Base-by-base conservation (phyloP, 805 yeast species). In the Nakazawaea sp. region DNA sequence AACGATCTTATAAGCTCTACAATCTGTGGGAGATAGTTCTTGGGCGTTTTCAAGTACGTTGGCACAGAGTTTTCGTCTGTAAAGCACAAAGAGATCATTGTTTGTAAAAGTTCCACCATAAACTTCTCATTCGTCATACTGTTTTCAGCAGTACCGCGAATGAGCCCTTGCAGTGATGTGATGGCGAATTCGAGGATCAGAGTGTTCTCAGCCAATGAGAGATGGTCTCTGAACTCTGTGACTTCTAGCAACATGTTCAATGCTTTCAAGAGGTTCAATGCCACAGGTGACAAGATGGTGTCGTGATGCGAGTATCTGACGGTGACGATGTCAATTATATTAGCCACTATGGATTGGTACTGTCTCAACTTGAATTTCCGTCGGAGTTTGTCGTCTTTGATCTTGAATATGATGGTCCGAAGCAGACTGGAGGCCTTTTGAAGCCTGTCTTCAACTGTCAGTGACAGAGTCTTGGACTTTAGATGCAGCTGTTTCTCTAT, bases 401-500 rank as follows among this genome's bases (percentile, higher is more conserved):
- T 29, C 33, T 42, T 45, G 28, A 45, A 48, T 4, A 55, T 36
- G 9, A 62, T 21, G 15, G 46, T 48, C 18, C 67, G 45, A 2
- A 68, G 41, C 5, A 55, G 36, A 30, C 55, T 58, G 5, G 64
- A 56, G 1, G 61, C 64, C 13, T 45, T 49, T 15, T 59, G 45
- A 6, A 62, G 47, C 35, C 69, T 47, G 8, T 43, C 39, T 18
- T 55, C 58, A 3, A 55, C 55, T 4, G 61, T 43, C 8, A 45
- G 4, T 18, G 20, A 27, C 24, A 12, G 34, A 0, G 66, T 37
- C 5, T 47, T 45, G 32, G 41, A 53, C 38, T 50, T 51, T 15
- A 33, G 5, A 41, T 50, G 61, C 3, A 53, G 28, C 1, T 50
- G 45, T n/a, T 57, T 49, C 40, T 75, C 81, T 12, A 45, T 45